These are phyloP conservation scores for Mortierella sp. DNA, from an alignment of 371 early-diverging fungal genomes.

Conservation along the genomic window DNA sequence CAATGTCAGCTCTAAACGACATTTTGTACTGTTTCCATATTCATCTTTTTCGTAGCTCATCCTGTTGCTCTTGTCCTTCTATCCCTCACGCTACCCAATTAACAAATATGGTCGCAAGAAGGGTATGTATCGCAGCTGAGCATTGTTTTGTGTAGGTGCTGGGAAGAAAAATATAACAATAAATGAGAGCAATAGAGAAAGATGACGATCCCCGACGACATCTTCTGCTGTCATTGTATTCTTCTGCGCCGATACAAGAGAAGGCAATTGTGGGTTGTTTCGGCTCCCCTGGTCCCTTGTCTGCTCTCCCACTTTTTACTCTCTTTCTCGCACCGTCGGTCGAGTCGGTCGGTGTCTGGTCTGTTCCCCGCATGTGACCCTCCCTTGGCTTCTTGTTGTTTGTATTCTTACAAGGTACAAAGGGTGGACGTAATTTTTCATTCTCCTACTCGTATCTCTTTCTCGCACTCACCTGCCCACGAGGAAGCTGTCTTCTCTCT, in stretches of 20 bases:
- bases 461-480: neutral
- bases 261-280: neutral
- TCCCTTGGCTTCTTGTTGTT: neutral
- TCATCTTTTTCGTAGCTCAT: neutral
- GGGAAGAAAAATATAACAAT: neutral
- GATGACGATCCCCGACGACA: conserved; percentile 8
- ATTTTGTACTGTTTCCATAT: neutral
- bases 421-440: conserved; percentile 3
- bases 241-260: neutral
- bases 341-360: neutral
- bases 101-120: neutral
- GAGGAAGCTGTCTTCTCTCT: neutral
- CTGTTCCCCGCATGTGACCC: conserved; percentile 29
- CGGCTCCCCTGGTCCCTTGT: neutral
- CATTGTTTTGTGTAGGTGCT: neutral
- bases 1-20: neutral
- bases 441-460: conserved; percentile 19
- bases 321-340: neutral
- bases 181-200: neutral
- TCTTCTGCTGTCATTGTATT: neutral
- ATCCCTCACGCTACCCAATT: conserved; percentile 2
- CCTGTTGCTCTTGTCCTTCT: neutral
- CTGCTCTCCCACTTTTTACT: neutral
- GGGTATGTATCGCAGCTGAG: neutral
- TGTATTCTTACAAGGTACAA: conserved; percentile 5